Evolutionary conservation across 768 basidiomycete genomes (phyloP), one percentile per base, ranked within the genome.

Genomic region (Tricholoma bakamatsutake): DNA sequence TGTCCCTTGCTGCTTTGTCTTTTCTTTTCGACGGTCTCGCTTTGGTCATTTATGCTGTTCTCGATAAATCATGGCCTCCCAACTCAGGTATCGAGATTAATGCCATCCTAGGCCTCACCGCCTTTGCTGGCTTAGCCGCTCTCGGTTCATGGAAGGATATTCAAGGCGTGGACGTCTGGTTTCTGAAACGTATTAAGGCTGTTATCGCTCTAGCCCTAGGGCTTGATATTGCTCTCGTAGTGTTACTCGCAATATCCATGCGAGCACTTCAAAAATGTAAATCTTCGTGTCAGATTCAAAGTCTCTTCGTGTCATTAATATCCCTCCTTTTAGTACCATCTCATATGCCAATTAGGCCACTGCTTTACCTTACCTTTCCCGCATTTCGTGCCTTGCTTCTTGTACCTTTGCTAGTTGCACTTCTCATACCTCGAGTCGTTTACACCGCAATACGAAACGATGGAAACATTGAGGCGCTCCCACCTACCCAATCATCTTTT

Each of bases 101-200:
- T 61, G 74, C 89, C 40, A 64, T 90, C 42, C 67, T 85, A 43
- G 90, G 88, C 53, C 76, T 91, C 31, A 63, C 82, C 40, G 87
- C 85, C 4, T 90, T 88, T 61, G 73, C 83, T 34, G 85, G 87
- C 35, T 73, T 93, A 49, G 87, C 89, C 12, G 82, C 83, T 9
- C 72, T 90, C 43, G 90, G 90, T 8, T 78, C 87, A 11, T 91
- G 84, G 82, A 90, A 92, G 69, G 89, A 90, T 59, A 73, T 87
- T 53, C 78, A 81, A 30, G 87, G 86, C 34, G 77, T 84, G 34
- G 75, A 82, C 37, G 81, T 89, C 15, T 90, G 87, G 88, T 77
- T 75, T 33, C 65, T 81, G 61, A 81, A 66, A 58, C 78, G 82
- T 47, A 68, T 90, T 62, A 88, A 77, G 66, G 45, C 73, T 6